Conservation (phyloP, 176 grass and related monocot genomes). For the Bothriochloa decipiens region DNA sequence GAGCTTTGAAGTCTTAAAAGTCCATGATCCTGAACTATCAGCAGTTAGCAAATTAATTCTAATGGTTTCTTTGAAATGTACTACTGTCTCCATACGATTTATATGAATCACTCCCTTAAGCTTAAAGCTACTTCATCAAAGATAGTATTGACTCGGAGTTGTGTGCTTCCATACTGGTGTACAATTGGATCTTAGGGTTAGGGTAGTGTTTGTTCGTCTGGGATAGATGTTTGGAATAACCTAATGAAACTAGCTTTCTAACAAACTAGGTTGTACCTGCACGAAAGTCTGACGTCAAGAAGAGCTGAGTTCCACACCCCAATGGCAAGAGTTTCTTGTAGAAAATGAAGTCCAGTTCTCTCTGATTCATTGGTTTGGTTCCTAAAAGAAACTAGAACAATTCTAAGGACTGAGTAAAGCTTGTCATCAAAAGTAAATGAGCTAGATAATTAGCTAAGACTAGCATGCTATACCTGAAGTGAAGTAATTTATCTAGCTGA, state of each 20-base stretch:
- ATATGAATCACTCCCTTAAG: not conserved
- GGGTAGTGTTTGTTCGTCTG: not conserved
- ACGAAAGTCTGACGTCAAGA: not conserved
- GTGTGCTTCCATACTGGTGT: not conserved
- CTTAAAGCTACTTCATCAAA: not conserved
- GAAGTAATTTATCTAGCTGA: not conserved
- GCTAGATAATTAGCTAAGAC: not conserved
- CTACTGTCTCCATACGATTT: not conserved
- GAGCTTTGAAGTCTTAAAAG: not conserved
- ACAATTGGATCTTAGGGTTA: not conserved
- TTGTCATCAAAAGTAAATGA: not conserved
- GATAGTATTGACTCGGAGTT: constrained; percentile 3
- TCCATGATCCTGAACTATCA: not conserved
- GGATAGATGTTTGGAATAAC: not conserved
- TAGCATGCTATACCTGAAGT: not conserved
- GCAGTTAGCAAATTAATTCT: not conserved
- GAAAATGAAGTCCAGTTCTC: not conserved
- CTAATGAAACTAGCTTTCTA: not conserved
- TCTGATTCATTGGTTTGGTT: not conserved
- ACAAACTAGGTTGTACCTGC: not conserved
- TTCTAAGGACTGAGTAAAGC: not conserved
- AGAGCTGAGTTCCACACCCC: not conserved
- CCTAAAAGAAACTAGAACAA: not conserved
- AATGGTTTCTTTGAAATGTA: not conserved
- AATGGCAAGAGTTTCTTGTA: not conserved